Evolutionary conservation across 1,139 yeast species (phyloP).

Genomic region (Blastobotrys ciferrii): DNA sequence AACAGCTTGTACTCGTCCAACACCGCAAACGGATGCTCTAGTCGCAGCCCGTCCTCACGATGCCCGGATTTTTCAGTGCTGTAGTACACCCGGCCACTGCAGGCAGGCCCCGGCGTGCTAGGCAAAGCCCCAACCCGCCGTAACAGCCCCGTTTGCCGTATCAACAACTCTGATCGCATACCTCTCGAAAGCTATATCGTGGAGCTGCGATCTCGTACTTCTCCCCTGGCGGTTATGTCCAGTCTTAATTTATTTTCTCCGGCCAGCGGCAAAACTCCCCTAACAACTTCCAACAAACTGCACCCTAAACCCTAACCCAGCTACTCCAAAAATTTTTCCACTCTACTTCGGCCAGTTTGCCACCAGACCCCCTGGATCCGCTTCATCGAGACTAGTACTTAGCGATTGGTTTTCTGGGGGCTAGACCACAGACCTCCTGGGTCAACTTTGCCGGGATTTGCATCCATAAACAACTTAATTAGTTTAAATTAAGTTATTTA

Average conservation of each 20-base stretch:
- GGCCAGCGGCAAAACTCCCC: neutral
- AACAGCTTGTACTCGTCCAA: slow-evolving; percentile 21
- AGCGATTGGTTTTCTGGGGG: too few species aligned
- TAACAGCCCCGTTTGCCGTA: slow-evolving; percentile 1
- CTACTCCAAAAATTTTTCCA: neutral
- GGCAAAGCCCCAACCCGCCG: neutral
- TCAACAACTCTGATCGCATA: slow-evolving; percentile 1
- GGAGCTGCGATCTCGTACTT: neutral
- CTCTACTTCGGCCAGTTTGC: too few species aligned
- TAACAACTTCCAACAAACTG: too few species aligned
- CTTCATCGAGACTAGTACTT: too few species aligned
- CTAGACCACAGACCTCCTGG: too few species aligned
- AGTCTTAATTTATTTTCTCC: neutral
- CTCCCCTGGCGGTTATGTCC: neutral
- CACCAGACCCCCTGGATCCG: too few species aligned
- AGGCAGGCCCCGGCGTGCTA: neutral
- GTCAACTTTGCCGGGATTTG: too few species aligned
- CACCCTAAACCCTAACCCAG: neutral
- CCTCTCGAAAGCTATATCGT: neutral
- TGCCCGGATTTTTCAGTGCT: neutral
- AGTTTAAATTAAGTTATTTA: too few species aligned
- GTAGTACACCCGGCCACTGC: neutral
- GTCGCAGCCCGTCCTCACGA: neutral
- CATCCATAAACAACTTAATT: too few species aligned
- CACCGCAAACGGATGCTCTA: slow-evolving; percentile 15